Conservation (phyloP, 352 stramenopile genomes). For the Phytopythium chamaehyphon region DNA sequence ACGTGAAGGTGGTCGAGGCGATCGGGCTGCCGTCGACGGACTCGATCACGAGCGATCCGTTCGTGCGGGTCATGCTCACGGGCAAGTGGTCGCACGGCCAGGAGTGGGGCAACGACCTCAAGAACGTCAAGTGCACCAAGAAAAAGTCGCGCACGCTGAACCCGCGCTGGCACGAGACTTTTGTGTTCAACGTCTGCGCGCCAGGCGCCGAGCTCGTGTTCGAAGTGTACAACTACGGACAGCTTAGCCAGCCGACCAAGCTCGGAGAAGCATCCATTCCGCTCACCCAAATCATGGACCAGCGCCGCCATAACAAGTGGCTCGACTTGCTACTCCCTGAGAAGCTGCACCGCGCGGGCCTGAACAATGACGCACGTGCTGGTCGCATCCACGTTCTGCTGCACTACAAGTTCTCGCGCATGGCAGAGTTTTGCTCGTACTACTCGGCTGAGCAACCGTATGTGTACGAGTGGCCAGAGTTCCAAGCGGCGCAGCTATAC, state of each 20-base stretch:
- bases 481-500: conserved; percentile 78
- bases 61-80: conserved; percentile 79
- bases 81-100: conserved; percentile 85
- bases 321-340: conserved; percentile 74
- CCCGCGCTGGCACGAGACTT: conserved; percentile 83
- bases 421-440: conserved; percentile 82
- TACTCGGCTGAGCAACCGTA: conserved; percentile 68
- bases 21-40: conserved; percentile 82
- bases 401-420: conserved; percentile 86
- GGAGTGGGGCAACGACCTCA: conserved; percentile 78
- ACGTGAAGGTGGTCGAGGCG: conserved; percentile 83
- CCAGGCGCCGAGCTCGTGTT: conserved; percentile 77
- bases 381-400: conserved; percentile 79
- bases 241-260: conserved; percentile 79
- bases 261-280: conserved; percentile 75
- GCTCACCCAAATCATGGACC: conserved; percentile 79
- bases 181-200: conserved; percentile 86
- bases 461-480: conserved; percentile 78
- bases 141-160: conserved; percentile 86
- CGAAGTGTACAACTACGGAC: conserved; percentile 84
- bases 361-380: conserved; percentile 82
- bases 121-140: conserved; percentile 82
- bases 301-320: conserved; percentile 86
- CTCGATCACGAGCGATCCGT: conserved; percentile 86
- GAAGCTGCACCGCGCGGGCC: conserved; percentile 69